Percentiles rank a stretch among this genome's conserved stretches.
Evolutionary conservation across 73 alveolate species (phyloP).

Genomic region (Paramecium biaurelia): DNA sequence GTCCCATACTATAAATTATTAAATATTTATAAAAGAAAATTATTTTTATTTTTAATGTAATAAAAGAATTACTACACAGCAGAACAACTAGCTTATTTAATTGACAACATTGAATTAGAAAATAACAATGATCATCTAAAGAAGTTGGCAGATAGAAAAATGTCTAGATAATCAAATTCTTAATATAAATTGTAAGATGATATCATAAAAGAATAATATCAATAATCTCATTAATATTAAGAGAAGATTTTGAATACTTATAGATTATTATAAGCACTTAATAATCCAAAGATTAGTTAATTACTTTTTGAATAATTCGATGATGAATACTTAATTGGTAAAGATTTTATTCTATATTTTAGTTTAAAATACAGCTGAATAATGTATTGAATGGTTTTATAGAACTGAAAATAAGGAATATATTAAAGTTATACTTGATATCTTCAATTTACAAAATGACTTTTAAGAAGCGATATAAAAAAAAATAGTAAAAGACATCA

Average conservation of each 20-base stretch:
- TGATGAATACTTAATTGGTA: not conserved
- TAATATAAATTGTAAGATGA: not conserved
- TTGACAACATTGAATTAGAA: not conserved
- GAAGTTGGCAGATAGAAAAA: not conserved
- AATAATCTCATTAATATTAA: constrained; percentile 9
- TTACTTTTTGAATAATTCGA: not conserved
- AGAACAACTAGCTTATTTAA: not conserved
- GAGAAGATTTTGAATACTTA: not conserved
- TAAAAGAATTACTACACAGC: not conserved
- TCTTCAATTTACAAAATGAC: not conserved
- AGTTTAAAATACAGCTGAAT: constrained; percentile 18
- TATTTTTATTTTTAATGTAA: not conserved
- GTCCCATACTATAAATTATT: not conserved
- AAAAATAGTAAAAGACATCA: not conserved
- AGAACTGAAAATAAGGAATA: not conserved
- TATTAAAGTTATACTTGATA: not conserved
- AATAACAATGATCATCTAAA: not conserved
- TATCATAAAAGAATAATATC: not conserved
- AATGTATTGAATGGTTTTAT: constrained; percentile 6
- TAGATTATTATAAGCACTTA: not conserved
- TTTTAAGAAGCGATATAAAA: not conserved
- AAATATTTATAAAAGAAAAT: not conserved
- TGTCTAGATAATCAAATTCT: not conserved
- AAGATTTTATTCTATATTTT: not conserved
- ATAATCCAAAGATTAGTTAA: not conserved